Percentiles rank a stretch among this genome's conserved stretches.
phyloP scores from a whole-genome alignment of 1,139 yeast genomes.

The Debaryomyces coudertii region DNA sequence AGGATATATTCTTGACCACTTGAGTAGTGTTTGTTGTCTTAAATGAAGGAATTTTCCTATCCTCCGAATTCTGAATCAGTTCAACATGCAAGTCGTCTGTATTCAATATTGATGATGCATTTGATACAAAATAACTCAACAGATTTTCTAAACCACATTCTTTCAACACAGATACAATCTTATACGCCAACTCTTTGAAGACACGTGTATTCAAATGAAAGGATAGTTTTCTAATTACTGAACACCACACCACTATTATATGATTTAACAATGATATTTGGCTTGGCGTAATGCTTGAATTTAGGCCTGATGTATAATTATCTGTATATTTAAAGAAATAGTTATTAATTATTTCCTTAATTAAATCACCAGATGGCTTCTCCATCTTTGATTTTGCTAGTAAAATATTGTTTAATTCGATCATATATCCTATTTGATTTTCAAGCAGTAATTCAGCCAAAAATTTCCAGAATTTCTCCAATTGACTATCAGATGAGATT shows the following conservation, averaged over 20 bases:
- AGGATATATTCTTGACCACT: conserved; percentile 8
- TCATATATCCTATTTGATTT: conserved; percentile 15
- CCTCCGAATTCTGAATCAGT: background rate
- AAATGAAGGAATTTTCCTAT: conserved; percentile 1
- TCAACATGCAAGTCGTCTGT: conserved; percentile 4
- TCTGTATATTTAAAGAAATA: conserved; percentile 10
- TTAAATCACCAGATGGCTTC: conserved; percentile 5
- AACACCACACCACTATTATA: conserved; percentile 14
- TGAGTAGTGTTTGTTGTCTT: conserved; percentile 1
- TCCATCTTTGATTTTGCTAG: conserved; percentile 1
- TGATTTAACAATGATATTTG: conserved; percentile 9
- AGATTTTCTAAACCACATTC: conserved; percentile 1
- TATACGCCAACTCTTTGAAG: conserved; percentile 6
- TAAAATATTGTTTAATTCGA: conserved; percentile 14
- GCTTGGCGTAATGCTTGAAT: background rate
- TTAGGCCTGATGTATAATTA: conserved; percentile 11
- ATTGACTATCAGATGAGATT: conserved; percentile 10
- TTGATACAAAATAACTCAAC: conserved; percentile 3
- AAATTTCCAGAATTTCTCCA: conserved; percentile 15
- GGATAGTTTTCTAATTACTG: conserved; percentile 10
- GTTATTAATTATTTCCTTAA: conserved; percentile 7
- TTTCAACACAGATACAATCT: background rate
- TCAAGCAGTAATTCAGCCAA: conserved; percentile 8
- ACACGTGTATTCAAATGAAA: conserved; percentile 3
- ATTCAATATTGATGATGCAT: conserved; percentile 1